Base-by-base conservation (phyloP, 1,139 yeast genomes). In the Blastobotrys illinoisensis region DNA sequence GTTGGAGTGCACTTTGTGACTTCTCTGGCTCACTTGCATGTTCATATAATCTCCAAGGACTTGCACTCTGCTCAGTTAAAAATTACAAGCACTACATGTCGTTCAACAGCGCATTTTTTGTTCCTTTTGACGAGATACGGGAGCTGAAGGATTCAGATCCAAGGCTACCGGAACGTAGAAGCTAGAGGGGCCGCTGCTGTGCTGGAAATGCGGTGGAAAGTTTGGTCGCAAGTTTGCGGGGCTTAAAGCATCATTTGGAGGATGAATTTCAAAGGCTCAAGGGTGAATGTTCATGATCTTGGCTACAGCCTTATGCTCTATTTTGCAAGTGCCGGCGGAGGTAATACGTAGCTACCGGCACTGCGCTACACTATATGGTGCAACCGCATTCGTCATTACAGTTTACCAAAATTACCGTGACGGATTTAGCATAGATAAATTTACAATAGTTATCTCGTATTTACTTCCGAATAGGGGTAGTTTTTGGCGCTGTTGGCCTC, bases 1-100 rank as follows among this genome's bases (percentile, higher is more conserved):
- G 78, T 76, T 2, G 95, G 96, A 0, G 77, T 87, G 20, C 96
- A 88, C 68, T 71, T 86, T 2, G 77, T 78, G 1, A 96, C 96
- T 1, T 84, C 91, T 1, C 65, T 88, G 76, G 69, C 69, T 48
- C 86, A 88, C 64, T 66, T 87, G 44, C 96, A 88, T 64, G 73
- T 88, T 24, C 96, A 88, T 70, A 81, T 88, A 13, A 75, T 88
- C 50, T 81, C 91, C 0, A 75, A 71, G 50, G 96, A 88, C 68
- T 78, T 85, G 64, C 63, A 74, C 62, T 80, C 88, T 5, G 70
- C 71, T 0, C 61, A 74, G 23, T 55, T 87, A 87, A 86, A 65
- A 74, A 82, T 62, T 81, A 79, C 58, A 78, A 76, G 56, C 96
- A 88, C 67, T 88, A 82, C 68, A 83, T 84, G 64, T 83, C 91